These are phyloP conservation scores for Thymus mandschuricus DNA, from an alignment of 257 asterid genomes.

Conservation along the genomic window DNA sequence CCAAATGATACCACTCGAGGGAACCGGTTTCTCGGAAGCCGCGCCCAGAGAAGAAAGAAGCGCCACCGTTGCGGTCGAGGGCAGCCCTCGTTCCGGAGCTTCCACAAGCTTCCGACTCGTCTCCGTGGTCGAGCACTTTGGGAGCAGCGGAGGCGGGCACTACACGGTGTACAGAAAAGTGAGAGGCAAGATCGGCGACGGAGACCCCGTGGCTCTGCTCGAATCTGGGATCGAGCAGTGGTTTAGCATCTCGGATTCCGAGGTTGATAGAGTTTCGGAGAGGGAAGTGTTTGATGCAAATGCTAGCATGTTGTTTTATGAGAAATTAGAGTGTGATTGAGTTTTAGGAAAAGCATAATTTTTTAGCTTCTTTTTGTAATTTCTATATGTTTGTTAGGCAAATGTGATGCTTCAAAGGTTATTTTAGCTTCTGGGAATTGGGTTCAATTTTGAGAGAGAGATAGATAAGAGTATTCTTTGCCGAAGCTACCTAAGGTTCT, in stretches of 20 bases:
- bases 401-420: too few species aligned
- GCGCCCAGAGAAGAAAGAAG: conserved; percentile 20
- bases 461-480: too few species aligned
- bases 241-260: conserved; percentile 87
- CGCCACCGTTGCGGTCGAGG: neutral
- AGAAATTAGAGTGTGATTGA: conserved; percentile 49
- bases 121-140: conserved; percentile 86
- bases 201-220: conserved; percentile 48
- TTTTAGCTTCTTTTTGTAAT: neutral
- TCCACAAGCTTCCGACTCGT: conserved; percentile 42
- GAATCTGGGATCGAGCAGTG: conserved; percentile 65
- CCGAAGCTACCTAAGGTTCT: too few species aligned
- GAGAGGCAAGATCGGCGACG: conserved; percentile 47
- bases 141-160: conserved; percentile 78
- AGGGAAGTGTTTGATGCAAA: conserved; percentile 75
- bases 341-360: neutral
- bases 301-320: conserved; percentile 85
- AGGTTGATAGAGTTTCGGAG: conserved; percentile 65
- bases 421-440: too few species aligned
- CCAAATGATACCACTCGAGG: too few species aligned
- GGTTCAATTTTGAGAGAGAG: too few species aligned
- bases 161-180: conserved; percentile 84
- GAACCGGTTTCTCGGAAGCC: neutral
- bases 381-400: too few species aligned
- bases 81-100: neutral